Evolutionary conservation across 805 yeast genomes (phyloP).

Genomic region (Kazachstania psychrophila): DNA sequence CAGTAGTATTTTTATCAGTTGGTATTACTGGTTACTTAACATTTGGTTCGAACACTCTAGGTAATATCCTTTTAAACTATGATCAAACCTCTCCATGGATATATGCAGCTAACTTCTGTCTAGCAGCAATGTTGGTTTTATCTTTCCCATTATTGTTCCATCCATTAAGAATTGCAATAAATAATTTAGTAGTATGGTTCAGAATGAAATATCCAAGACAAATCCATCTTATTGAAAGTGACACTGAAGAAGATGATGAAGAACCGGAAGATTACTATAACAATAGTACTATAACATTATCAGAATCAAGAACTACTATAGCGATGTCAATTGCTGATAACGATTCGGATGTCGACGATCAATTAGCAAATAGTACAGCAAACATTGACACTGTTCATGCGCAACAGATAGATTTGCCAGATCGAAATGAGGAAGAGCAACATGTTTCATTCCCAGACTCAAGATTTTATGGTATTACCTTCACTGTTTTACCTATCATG

Average conservation of each 20-base stretch:
- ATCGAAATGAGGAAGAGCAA: conserved; percentile 9
- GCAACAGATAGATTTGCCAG: conserved; percentile 2
- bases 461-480: conserved; percentile 34
- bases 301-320: conserved; percentile 7
- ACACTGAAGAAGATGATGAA: conserved; percentile 4
- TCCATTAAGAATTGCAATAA: conserved; percentile 66
- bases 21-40: conserved; percentile 65
- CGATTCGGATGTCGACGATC: conserved; percentile 11
- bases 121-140: conserved; percentile 64
- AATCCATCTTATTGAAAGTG: not conserved
- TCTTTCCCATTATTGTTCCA: conserved; percentile 75
- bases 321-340: conserved; percentile 5
- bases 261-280: conserved; percentile 4
- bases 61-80: conserved; percentile 64
- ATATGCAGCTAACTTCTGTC: conserved; percentile 46
- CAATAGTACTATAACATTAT: not conserved
- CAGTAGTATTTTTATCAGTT: conserved; percentile 49
- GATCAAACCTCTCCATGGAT: conserved; percentile 42
- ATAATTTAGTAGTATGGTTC: conserved; percentile 51
- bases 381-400: conserved; percentile 5
- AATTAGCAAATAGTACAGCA: conserved; percentile 5
- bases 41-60: conserved; percentile 56
- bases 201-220: conserved; percentile 13
- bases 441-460: conserved; percentile 15
- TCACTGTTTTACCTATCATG: conserved; percentile 38